Base-by-base conservation (phyloP, 805 yeast species). In the Schwanniomyces pseudopolymorphus region DNA sequence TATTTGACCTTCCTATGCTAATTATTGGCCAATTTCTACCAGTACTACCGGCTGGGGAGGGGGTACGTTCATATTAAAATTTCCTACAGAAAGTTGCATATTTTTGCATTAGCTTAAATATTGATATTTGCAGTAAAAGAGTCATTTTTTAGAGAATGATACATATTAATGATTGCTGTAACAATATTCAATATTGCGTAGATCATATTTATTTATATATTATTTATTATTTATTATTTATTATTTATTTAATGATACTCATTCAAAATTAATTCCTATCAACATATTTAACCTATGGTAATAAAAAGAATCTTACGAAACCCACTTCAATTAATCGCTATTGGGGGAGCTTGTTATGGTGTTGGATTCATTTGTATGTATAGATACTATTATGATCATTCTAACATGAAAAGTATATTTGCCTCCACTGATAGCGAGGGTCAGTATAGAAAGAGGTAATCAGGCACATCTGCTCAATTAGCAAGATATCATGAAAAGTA, bases 11-110 rank as follows among this genome's bases (percentile, higher is more conserved):
- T 40, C 95, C 96, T 6, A 83, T 87, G 88, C 70, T 88, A 58
- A 81, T 88, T 16, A 84, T 87, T 39, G 96, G 96, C 0, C 92
- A 88, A 59, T 85, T 87, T 57, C 60, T 87, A 37, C 94, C 94
- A 1, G 78, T 85, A 2, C 65, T 85, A 28, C 65, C 64, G 4
- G 64, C 62, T 6, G 63, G 66, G 2, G 70, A 66, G 25, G 65
- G 66, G 1, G 61, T 65, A 13, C 45, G 71, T 19, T 59, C 60
- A 58, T 67, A 69, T 47, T 69, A 46, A 50, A 16, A 20, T 13
- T 9, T 36, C 13, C 4, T 6, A 26, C 8, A 17, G 8, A 20
- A 20, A 36, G 11, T 10, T 36, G 14, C 24, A 11, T 36, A 5
- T 3, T 5, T 2, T 19, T 13, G 9, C 24, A 36, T 13, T 36